Percentiles rank a stretch among this genome's conserved stretches.
phyloP scores from a whole-genome alignment of 78 protist genomes.

The Fonticula alba region DNA sequence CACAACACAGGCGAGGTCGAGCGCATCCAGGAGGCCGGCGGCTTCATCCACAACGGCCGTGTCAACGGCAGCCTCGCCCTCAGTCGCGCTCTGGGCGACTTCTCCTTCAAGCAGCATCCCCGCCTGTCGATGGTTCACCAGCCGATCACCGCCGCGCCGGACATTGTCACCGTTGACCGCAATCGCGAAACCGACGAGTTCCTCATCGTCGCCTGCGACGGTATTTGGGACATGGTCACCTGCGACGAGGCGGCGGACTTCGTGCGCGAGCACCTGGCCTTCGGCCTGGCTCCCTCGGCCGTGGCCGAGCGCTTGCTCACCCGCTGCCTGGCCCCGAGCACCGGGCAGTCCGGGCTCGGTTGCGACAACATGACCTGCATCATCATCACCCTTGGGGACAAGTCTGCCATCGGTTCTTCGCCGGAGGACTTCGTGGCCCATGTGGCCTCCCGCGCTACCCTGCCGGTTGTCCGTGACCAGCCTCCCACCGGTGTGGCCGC shows the following conservation, averaged over 20 bases:
- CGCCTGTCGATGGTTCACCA: background rate
- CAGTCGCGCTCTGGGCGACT: conserved; percentile 59
- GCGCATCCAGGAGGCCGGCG: conserved; percentile 43
- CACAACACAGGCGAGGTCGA: background rate
- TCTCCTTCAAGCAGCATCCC: conserved; percentile 15
- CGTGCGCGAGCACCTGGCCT: conserved; percentile 2
- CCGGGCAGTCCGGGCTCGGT: background rate
- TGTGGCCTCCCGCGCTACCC: no score
- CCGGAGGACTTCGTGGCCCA: no score
- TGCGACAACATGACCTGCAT: background rate
- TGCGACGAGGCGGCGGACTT: background rate
- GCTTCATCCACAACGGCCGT: conserved; percentile 26
- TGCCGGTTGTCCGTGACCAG: no score
- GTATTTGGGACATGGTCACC: conserved; percentile 13
- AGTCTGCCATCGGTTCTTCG: no score
- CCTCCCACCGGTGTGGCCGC: no score
- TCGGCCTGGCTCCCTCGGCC: no score
- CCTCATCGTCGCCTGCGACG: conserved; percentile 20
- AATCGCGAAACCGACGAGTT: conserved; percentile 3
- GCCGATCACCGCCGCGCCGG: conserved; percentile 1
- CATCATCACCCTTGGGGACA: no score
- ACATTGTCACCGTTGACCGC: background rate
- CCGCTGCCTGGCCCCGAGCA: background rate
- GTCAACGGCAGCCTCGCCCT: conserved; percentile 53
- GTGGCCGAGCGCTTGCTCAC: no score